Evolutionary conservation across 2,329 filamentous ascomycete species (phyloP), one percentile per base, ranked within the genome.

Genomic region (Aspergillus thermomutatus): DNA sequence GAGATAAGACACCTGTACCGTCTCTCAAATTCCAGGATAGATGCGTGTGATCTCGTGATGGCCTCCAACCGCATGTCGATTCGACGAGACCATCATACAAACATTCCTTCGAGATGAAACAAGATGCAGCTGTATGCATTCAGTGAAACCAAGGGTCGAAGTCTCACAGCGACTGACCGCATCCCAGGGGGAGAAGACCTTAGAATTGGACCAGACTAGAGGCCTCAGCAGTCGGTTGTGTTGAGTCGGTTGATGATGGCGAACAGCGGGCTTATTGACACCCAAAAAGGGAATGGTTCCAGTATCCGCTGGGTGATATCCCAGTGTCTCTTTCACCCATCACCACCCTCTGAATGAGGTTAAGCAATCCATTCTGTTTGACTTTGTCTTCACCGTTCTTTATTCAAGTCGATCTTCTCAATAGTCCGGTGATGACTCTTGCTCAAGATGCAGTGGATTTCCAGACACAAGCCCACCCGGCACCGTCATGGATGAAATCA

Each of bases 221-320:
- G 21, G 3, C 14, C 5, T 25, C 11, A 14, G 31, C 19, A 9
- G 41, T 45, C 21, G 21, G 21, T 8, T 26, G 43, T 26, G 21
- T 26, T 46, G 43, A 37, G 31, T 37, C 14, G 17, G 28, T 31
- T 31, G 31, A 37, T 37, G 31, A 37, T 37, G 14, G 31, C 31
- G 19, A 46, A 46, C 43, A n/a, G 43, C 57, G 58, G 54, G 47
- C 60, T 65, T 69, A 66, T 69, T 68, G 63, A 69, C 19, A 50
- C 63, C 60, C 60, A 50, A 64, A 65, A 60, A 43, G 56, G 62
- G 61, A 55, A 55, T 56, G 53, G 54, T 53, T 49, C 48, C 46
- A 25, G 34, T 54, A 45, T 52, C 40, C 28, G 21, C 54, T 55
- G 43, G 23, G 10, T 25, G 23, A 46, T 50, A 21, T 49, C 47